Base-by-base conservation (phyloP, 2,329 filamentous ascomycete genomes). In the Aureobasidium sp. region DNA sequence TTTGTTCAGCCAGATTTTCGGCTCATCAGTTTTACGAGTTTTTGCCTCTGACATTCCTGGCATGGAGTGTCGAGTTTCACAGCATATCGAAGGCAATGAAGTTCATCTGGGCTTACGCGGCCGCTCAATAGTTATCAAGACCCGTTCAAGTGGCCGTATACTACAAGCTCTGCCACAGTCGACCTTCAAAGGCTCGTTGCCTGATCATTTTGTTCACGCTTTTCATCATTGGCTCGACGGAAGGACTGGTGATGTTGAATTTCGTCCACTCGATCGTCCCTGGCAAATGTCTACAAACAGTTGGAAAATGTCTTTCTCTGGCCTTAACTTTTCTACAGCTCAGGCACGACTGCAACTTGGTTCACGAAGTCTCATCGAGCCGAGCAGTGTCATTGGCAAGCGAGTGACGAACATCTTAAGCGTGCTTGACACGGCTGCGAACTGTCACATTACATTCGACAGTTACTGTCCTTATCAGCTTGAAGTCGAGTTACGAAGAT, bases 201-300 rank as follows among this genome's bases (percentile, higher is more conserved):
- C 85, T 0, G 65, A 65, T 0, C 68, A 75, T 0, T 72, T 89
- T 0, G 64, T 85, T 0, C 69, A 80, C 0, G 71, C 78, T 7
- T 86, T 81, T 54, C 74, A 81, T 0, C 85, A 89, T 64, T 88
- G 85, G 84, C 72, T 87, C 5, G 74, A 87, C 45, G 13, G 85
- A 0, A 51, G 63, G 1, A 72, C 71, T 1, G 73, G 74, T 2
- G 57, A 71, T 1, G 54, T 89, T 0, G 81, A 88, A 48, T 79
- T 86, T 27, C 75, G 84, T 10, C 67, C 68, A 2, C 58, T 42
- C 9, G 27, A 62, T 1, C 54, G 66, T 7, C 63, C 66, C 0
- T 71, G 70, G 70, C 61, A 63, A 29, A 13, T 32, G 8, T 62
- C 62, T 7, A 10, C 41, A 0, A 39, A 21, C 0, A 57, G 53